These are phyloP conservation scores for Amanita pallidorosea DNA, from an alignment of 768 basidiomycete species.

Conservation along the genomic window DNA sequence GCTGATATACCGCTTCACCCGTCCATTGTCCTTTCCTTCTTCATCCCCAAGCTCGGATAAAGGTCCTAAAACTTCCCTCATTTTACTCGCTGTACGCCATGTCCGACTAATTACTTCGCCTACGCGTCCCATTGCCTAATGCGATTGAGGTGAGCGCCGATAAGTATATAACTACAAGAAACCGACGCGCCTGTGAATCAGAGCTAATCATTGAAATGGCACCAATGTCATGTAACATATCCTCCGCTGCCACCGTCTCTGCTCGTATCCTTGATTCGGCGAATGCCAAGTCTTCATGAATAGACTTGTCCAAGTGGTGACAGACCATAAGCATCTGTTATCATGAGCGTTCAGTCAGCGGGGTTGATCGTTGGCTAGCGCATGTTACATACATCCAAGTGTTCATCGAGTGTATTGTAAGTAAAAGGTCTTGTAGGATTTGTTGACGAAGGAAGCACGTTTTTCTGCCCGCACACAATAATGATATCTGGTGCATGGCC, in stretches of 20 bases:
- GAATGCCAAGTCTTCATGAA: constrained; percentile 89
- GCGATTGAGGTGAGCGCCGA: background rate
- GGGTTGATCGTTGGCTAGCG: background rate
- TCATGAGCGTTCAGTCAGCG: constrained; percentile 37
- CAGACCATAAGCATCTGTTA: constrained; percentile 99
- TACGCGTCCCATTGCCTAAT: constrained; percentile 85
- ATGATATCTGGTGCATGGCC: constrained; percentile 99
- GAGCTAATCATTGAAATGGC: constrained; percentile 96
- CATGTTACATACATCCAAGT: constrained; percentile 68
- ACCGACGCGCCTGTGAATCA: constrained; percentile 54
- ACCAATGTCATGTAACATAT: constrained; percentile 85
- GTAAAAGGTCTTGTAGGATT: constrained; percentile 94
- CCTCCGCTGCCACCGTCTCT: constrained; percentile 96
- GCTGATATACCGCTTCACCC: constrained; percentile 91
- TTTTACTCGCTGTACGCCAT: constrained; percentile 96
- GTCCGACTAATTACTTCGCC: constrained; percentile 90
- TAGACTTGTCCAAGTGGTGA: constrained; percentile 88
- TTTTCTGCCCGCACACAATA: constrained; percentile 81
- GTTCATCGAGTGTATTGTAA: constrained; percentile 89
- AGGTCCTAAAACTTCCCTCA: constrained; percentile 72
- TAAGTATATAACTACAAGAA: background rate
- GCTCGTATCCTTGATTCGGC: constrained; percentile 95
- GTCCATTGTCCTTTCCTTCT: constrained; percentile 66
- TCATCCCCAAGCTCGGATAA: constrained; percentile 58
- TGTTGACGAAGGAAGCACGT: constrained; percentile 93